Percentiles rank a stretch among this genome's conserved stretches.
These are phyloP conservation scores for Cladosporium sp. DNA, from an alignment of 2,329 filamentous ascomycete species.

Conservation along the genomic window DNA sequence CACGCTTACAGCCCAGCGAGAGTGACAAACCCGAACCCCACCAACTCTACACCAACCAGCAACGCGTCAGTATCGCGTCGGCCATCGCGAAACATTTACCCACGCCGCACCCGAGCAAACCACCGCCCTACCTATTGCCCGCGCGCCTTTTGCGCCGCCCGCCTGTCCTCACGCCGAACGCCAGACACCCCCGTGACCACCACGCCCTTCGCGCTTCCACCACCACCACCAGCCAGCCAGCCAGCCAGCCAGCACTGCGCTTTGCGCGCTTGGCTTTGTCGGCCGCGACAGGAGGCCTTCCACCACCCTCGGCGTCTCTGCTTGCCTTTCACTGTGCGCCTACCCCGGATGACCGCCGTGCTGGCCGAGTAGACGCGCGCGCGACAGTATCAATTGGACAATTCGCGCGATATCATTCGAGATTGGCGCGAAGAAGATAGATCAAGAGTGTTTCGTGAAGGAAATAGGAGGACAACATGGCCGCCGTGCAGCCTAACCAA, in stretches of 20 bases:
- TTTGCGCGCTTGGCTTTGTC: conserved; percentile 17
- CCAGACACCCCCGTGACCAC: conserved; percentile 14
- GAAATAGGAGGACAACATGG: conserved; percentile 16
- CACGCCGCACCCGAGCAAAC: conserved; percentile 10
- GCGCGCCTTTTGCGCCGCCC: background rate
- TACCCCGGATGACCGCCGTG: conserved; percentile 4
- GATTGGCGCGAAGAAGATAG: conserved; percentile 5
- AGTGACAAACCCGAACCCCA: conserved; percentile 3
- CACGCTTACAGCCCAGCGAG: background rate
- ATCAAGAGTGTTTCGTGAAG: background rate
- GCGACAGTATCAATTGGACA: background rate
- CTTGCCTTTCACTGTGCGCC: background rate
- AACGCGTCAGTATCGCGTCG: conserved; percentile 17
- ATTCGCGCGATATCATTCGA: conserved; percentile 6
- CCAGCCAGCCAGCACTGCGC: conserved; percentile 7
- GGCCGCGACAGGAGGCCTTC: background rate
- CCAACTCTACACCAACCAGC: conserved; percentile 8
- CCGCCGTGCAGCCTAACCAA: conserved; percentile 23
- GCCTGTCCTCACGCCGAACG: background rate
- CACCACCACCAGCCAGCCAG: background rate
- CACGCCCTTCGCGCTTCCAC: conserved; percentile 13
- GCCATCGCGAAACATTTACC: conserved; percentile 16
- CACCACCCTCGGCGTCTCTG: conserved; percentile 5
- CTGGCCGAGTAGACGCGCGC: conserved; percentile 8
- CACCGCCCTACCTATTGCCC: conserved; percentile 4